Percentiles rank a stretch among this genome's conserved stretches.
phyloP scores from a whole-genome alignment of 2,329 filamentous ascomycete species.

The Dactylonectria macrodidyma region DNA sequence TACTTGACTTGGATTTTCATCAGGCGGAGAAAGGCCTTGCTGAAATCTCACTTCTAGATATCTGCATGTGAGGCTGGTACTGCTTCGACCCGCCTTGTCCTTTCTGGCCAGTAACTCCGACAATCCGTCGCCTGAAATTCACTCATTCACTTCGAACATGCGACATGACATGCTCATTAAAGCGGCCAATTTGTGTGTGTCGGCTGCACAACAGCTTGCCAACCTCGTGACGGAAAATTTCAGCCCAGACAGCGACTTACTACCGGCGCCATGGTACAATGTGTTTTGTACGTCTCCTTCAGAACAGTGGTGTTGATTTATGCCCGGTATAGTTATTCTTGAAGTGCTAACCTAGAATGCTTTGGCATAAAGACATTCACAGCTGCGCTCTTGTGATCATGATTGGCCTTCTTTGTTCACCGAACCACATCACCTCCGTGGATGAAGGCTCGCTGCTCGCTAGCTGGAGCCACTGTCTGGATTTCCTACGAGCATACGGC shows the following conservation, averaged over 20 bases:
- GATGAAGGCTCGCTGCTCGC: not conserved
- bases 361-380: not conserved
- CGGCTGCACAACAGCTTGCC: not conserved
- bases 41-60: not conserved
- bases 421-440: not conserved
- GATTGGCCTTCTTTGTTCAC: not conserved
- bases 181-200: not conserved
- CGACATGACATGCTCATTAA: not conserved
- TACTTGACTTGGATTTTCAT: not conserved
- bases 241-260: not conserved
- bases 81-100: not conserved
- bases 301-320: too few species aligned
- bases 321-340: too few species aligned
- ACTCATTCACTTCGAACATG: not conserved
- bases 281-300: not conserved
- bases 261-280: slow-evolving; percentile 5
- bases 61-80: not conserved
- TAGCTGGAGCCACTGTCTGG: not conserved
- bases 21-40: too few species aligned
- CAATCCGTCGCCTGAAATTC: not conserved
- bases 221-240: not conserved
- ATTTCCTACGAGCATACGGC: not conserved
- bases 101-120: not conserved
- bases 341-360: not conserved
- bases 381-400: not conserved